Conservation (phyloP, 345 rosid genomes). For the Eucalyptus sp. region DNA sequence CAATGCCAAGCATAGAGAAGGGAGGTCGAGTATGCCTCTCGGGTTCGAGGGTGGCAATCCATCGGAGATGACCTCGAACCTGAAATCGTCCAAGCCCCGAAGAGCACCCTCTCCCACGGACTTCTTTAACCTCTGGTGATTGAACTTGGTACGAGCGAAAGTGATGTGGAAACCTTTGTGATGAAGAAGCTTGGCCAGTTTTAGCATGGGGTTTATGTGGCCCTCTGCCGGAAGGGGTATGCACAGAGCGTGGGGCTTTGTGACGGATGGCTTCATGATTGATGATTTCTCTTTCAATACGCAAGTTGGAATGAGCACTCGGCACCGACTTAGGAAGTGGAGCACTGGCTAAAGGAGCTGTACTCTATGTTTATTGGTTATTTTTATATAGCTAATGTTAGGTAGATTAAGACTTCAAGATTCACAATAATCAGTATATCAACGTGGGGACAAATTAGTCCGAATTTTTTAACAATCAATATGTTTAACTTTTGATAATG, state of each 20-base stretch:
- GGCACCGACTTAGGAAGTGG: background rate
- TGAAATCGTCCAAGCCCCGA: background rate
- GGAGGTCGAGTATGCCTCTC: background rate
- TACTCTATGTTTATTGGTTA: background rate
- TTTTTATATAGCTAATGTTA: background rate
- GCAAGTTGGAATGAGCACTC: background rate
- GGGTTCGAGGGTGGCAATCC: background rate
- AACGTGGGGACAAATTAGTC: background rate
- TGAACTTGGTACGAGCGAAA: background rate
- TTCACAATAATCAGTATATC: background rate
- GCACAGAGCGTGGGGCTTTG: background rate
- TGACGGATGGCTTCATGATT: background rate
- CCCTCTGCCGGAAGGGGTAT: background rate
- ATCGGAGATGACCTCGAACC: background rate
- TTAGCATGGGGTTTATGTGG: background rate
- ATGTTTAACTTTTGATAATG: background rate
- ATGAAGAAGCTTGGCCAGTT: background rate
- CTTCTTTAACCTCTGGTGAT: background rate
- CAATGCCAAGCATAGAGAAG: background rate
- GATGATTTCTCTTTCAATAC: background rate
- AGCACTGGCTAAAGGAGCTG: background rate
- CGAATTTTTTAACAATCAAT: background rate
- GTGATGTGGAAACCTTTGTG: background rate
- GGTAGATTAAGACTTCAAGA: background rate
- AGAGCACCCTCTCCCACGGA: background rate